A percentile compares a stretch with the other conserved stretches of the same genome.
phyloP scores from a whole-genome alignment of 257 asterid genomes.

The Przewalskia tangutica region DNA sequence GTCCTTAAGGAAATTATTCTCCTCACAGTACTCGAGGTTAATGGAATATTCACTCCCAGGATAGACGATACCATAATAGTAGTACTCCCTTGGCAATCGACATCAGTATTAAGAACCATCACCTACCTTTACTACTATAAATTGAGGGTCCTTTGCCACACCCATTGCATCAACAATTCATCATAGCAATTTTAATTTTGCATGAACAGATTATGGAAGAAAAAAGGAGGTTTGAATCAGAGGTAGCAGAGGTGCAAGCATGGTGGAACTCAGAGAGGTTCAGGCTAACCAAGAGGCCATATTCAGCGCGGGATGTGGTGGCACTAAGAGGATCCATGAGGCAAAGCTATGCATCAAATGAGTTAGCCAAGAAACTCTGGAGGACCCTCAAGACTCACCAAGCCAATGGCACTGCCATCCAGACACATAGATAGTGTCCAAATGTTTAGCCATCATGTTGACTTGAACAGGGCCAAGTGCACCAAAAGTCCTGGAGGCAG shows the following conservation, averaged over 20 bases:
- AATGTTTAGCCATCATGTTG: constrained; percentile 91
- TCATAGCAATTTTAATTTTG: background rate
- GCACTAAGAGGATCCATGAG: constrained; percentile 72
- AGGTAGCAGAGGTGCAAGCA: constrained; percentile 84
- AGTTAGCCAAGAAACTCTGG: constrained; percentile 92
- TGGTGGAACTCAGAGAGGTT: constrained; percentile 97
- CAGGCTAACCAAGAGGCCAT: constrained; percentile 73
- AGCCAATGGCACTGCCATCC: constrained; percentile 80
- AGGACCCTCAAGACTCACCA: constrained; percentile 82
- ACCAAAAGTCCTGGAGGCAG: constrained; percentile 90
- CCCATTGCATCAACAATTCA: too few species aligned
- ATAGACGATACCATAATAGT: too few species aligned
- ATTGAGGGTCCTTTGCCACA: too few species aligned
- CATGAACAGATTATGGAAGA: constrained; percentile 80
- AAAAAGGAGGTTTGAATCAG: constrained; percentile 78
- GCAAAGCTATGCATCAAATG: constrained; percentile 72
- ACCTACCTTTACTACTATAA: too few species aligned
- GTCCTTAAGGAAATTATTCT: too few species aligned
- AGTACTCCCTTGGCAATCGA: too few species aligned
- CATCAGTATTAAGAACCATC: constrained; percentile 30
- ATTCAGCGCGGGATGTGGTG: constrained; percentile 89
- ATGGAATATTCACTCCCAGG: too few species aligned
- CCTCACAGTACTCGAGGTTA: too few species aligned
- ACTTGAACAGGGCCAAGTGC: constrained; percentile 97
- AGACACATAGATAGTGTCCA: constrained; percentile 86